A percentile compares a stretch with the other conserved stretches of the same genome.
Conservation (phyloP, 495 filamentous ascomycete genomes). For the Cetradonia linearis region DNA sequence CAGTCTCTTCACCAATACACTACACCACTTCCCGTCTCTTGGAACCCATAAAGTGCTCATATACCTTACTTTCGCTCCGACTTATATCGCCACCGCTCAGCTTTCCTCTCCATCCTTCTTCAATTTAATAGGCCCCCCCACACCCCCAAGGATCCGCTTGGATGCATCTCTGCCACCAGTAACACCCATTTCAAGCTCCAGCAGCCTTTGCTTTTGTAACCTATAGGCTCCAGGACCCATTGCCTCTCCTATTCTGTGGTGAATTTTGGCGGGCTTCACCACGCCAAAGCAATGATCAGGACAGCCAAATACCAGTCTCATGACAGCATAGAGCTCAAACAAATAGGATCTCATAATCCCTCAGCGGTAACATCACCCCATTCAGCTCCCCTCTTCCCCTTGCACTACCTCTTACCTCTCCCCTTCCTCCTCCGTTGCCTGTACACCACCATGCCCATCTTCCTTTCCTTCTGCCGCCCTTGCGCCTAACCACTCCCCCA, state of each 20-base stretch:
- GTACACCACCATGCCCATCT: not conserved
- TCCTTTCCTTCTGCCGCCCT: not conserved
- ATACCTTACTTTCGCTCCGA: not conserved
- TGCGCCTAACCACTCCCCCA: not conserved
- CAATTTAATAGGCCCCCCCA: not conserved
- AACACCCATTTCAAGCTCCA: not conserved
- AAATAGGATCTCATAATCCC: not conserved
- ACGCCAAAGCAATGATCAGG: not conserved
- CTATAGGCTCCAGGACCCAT: too few species aligned
- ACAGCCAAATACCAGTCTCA: not conserved
- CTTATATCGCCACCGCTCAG: not conserved
- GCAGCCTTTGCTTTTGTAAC: not conserved
- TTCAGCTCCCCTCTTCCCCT: not conserved
- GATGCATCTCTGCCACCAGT: not conserved
- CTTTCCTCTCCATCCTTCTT: not conserved
- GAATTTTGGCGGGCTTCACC: not conserved
- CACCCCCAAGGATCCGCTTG: not conserved
- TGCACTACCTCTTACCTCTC: not conserved
- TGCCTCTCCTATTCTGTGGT: too few species aligned
- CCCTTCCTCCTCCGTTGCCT: not conserved
- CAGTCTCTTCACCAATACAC: too few species aligned
- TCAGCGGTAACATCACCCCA: not conserved
- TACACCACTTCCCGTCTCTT: not conserved
- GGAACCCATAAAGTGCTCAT: not conserved
- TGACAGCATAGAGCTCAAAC: not conserved